Conservation (phyloP, 345 rosid genomes). For the Erysimum cheiranthoides region DNA sequence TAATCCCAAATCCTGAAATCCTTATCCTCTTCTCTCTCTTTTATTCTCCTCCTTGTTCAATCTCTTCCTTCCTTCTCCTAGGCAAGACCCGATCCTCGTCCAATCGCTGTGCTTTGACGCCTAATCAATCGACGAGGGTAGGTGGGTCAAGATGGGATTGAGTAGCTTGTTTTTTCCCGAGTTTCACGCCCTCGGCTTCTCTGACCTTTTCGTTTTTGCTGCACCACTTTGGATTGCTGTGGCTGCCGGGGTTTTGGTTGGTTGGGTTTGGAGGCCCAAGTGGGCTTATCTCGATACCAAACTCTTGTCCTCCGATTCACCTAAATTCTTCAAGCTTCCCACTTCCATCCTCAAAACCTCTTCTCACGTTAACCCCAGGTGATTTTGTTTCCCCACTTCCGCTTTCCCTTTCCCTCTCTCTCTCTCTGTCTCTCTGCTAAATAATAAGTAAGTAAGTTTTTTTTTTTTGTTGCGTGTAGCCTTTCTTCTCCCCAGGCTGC, state of each 20-base stretch:
- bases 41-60: background rate
- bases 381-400: conserved; percentile 19
- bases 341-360: conserved; percentile 53
- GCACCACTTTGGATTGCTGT: conserved; percentile 89
- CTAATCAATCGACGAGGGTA: conserved; percentile 11
- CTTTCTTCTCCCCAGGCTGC: conserved; percentile 39
- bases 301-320: conserved; percentile 36
- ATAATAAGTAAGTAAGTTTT: background rate
- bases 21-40: conserved; percentile 56
- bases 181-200: conserved; percentile 52
- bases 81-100: conserved; percentile 48
- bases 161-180: conserved; percentile 52
- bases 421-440: background rate
- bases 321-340: conserved; percentile 54
- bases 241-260: conserved; percentile 79
- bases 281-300: conserved; percentile 68
- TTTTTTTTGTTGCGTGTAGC: conserved; percentile 5
- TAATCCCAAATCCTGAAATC: conserved; percentile 69
- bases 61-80: conserved; percentile 1
- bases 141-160: conserved; percentile 53
- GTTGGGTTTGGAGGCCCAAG: conserved; percentile 95
- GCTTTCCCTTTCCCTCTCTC: background rate
- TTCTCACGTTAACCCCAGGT: conserved; percentile 58
- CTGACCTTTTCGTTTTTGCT: conserved; percentile 58
- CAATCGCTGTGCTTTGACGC: conserved; percentile 47